Percentiles rank a stretch among this genome's conserved stretches.
Conservation (phyloP, 192 early-diverging fungal genomes). For the Entomortierella chlamydospora region DNA sequence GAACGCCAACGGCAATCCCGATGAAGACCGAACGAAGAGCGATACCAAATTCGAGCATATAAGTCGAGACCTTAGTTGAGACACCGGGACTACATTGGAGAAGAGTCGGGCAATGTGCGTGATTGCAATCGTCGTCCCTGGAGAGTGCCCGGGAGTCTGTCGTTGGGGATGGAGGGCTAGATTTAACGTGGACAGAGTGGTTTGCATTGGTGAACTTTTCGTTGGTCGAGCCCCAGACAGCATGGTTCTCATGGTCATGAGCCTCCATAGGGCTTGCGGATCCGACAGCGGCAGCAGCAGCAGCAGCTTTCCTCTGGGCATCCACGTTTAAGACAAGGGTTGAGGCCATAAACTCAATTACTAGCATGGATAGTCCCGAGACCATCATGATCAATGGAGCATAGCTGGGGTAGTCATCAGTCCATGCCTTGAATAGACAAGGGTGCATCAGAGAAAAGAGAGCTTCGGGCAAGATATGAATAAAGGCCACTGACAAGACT, state of each 20-base stretch:
- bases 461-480: slow-evolving; percentile 80
- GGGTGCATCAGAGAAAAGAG: slow-evolving; percentile 64
- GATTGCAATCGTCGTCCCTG: slow-evolving; percentile 25
- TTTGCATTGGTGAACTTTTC: not conserved
- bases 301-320: slow-evolving; percentile 21
- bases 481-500: slow-evolving; percentile 80
- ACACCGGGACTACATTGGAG: slow-evolving; percentile 48
- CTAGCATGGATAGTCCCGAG: slow-evolving; percentile 74
- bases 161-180: not conserved
- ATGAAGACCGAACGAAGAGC: slow-evolving; percentile 77
- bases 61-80: slow-evolving; percentile 66
- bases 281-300: slow-evolving; percentile 8
- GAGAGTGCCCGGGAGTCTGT: not conserved
- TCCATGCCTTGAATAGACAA: slow-evolving; percentile 68
- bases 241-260: slow-evolving; percentile 8
- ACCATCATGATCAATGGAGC: slow-evolving; percentile 75
- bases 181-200: not conserved
- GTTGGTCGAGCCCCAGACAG: too few species aligned
- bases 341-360: slow-evolving; percentile 68
- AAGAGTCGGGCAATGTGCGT: slow-evolving; percentile 34
- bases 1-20: slow-evolving; percentile 74
- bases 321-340: slow-evolving; percentile 39
- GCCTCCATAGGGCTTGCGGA: too few species aligned
- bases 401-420: slow-evolving; percentile 62
- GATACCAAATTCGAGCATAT: slow-evolving; percentile 75